phyloP scores from a whole-genome alignment of 2,329 filamentous ascomycete species.

The Truncatella angustata region DNA sequence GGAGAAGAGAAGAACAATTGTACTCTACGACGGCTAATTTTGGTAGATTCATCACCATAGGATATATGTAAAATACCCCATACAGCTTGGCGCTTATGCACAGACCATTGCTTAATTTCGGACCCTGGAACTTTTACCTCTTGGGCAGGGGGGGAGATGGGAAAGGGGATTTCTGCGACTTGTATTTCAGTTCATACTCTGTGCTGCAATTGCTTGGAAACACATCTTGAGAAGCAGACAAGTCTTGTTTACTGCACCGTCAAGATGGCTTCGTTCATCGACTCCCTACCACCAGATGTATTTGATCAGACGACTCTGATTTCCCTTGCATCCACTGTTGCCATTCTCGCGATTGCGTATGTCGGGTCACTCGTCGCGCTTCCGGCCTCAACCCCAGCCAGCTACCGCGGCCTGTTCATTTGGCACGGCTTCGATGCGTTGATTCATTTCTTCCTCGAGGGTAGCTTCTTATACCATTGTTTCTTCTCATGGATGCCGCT shows the following conservation, averaged over 20 bases:
- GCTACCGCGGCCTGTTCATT: conserved; percentile 77
- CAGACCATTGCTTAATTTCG: conserved; percentile 6
- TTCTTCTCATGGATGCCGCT: conserved; percentile 64
- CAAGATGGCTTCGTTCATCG: conserved; percentile 21
- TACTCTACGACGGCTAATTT: no score
- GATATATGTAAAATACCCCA: not conserved
- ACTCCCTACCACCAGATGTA: conserved; percentile 49
- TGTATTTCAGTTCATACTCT: no score
- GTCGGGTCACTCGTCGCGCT: conserved; percentile 44
- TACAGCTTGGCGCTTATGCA: not conserved
- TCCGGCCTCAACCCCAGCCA: conserved; percentile 47
- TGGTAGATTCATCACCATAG: no score
- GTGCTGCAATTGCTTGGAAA: no score
- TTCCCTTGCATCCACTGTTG: conserved; percentile 55
- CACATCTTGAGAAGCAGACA: not conserved
- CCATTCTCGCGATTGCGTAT: conserved; percentile 51
- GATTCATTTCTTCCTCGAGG: conserved; percentile 89
- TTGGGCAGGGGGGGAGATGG: not conserved
- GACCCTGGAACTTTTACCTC: not conserved
- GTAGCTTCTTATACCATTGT: conserved; percentile 88
- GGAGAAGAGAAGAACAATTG: no score
- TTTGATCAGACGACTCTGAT: conserved; percentile 60
- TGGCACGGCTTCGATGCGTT: conserved; percentile 94
- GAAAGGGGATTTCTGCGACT: not conserved
- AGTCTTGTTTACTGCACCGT: not conserved